Base-by-base conservation (phyloP, 805 yeast genomes). In the Martiniozyma abietophila region DNA sequence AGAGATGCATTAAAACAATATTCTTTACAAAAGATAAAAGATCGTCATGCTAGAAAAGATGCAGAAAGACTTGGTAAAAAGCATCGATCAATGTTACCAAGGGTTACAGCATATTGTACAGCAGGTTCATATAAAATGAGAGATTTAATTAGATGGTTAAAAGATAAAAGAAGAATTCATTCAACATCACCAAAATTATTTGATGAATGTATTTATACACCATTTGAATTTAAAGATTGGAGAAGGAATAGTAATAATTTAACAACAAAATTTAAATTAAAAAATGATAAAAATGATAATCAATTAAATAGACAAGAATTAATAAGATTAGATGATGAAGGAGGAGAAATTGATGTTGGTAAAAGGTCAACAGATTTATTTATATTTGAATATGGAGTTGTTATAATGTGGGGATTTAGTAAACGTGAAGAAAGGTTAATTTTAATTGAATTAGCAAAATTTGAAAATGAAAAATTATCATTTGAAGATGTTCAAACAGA, bases 71-170 rank as follows among this genome's bases (percentile, higher is more conserved):
- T 92, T 38, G 95, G 96, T 4, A 92, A 88, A 54, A 75, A 76
- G 43, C 89, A 80, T 48, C 63, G 97, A 41, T 80, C 80, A 22
- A 60, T 85, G 41, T 66, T 92, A 36, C 97, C 98, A 3, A 65
- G 98, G 41, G 96, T 88, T 2, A 89, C 97, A 0, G 95, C 96
- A 3, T 92, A 86, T 53, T 89, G 97, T 59, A 89, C 97, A 0
- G 86, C 96, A 18, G 88, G 96, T 20, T 76, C 92, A 17, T 92
- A 88, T 51, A 75, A 74, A 44, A 83, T 92, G 94, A 74, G 80
- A 46, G 96, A 86, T 32, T 62, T 92, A 26, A 66, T 80, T 31
- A 65, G 89, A 48, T 89, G 95, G 88, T 59, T 92, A 34, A 77
- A 80, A 48, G 92, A 84, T 32, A 69, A 85, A 16, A 81, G 75